phyloP scores from a whole-genome alignment of 176 grass and related monocot genomes.

The Avena eriantha region DNA sequence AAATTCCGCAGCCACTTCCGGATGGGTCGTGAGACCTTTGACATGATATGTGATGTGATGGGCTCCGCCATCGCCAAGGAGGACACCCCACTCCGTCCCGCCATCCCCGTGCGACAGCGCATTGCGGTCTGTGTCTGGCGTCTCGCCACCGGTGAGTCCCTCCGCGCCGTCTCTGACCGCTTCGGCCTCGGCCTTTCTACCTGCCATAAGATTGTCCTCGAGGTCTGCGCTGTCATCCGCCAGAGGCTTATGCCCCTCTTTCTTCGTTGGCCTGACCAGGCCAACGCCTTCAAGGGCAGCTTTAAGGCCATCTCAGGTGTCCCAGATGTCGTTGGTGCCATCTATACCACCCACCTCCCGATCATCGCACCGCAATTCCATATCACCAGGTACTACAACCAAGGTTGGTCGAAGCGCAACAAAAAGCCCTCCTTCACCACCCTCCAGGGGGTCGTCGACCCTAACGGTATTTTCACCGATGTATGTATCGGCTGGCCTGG shows the following conservation, averaged over 20 bases:
- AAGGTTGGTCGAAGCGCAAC: conserved; percentile 60
- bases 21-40: conserved; percentile 61
- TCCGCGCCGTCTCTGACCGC: conserved; percentile 58
- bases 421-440: conserved; percentile 64
- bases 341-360: conserved; percentile 71
- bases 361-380: conserved; percentile 55
- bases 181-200: conserved; percentile 70
- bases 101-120: conserved; percentile 58
- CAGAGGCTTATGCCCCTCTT: conserved; percentile 57
- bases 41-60: conserved; percentile 61
- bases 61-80: conserved; percentile 60
- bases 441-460: conserved; percentile 58
- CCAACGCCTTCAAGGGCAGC: conserved; percentile 34
- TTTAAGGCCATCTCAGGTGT: conserved; percentile 53
- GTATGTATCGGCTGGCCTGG: conserved; percentile 69
- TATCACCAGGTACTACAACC: conserved; percentile 54
- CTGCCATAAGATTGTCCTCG: conserved; percentile 66
- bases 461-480: conserved; percentile 59
- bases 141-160: conserved; percentile 63
- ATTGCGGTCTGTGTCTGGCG: conserved; percentile 63
- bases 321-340: conserved; percentile 42
- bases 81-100: conserved; percentile 58
- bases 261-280: conserved; percentile 54
- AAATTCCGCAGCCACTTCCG: conserved; percentile 60
- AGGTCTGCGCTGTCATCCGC: conserved; percentile 57